A percentile compares a stretch with the other conserved stretches of the same genome.
phyloP scores from a whole-genome alignment of 352 stramenopile species.

The Phytophthora macrochlamydospora region DNA sequence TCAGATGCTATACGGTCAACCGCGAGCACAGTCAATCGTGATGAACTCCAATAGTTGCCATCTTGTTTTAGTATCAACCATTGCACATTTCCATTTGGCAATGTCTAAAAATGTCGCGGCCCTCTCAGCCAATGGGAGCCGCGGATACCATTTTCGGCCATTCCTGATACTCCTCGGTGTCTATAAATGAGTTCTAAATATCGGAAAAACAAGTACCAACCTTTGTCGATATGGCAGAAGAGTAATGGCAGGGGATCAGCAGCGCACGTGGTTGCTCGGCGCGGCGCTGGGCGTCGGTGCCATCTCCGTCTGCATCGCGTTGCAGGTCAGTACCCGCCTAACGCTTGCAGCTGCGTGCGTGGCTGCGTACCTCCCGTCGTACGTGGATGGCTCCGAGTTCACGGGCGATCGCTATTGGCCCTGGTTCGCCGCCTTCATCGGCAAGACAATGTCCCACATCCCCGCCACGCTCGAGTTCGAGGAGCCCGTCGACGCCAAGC shows the following conservation, averaged over 20 bases:
- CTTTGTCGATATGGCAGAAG: not conserved
- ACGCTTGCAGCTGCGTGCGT: conserved; percentile 30
- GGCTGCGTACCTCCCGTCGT: conserved; percentile 60
- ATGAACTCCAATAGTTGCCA: no score
- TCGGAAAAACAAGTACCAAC: conserved; percentile 9
- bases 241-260: conserved; percentile 11
- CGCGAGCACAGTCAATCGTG: no score
- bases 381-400: conserved; percentile 60
- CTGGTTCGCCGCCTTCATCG: conserved; percentile 52
- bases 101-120: no score
- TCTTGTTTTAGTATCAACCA: no score
- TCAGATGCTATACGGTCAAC: no score
- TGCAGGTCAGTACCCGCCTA: conserved; percentile 19
- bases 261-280: conserved; percentile 36
- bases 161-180: no score
- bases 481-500: conserved; percentile 53
- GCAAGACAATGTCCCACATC: conserved; percentile 38
- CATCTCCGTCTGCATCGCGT: conserved; percentile 35
- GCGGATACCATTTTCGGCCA: no score
- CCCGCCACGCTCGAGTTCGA: conserved; percentile 75
- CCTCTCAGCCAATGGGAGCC: no score
- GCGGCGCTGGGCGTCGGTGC: conserved; percentile 36
- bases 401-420: conserved; percentile 65
- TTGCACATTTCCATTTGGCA: no score
- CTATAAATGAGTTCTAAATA: not conserved